Conservation (phyloP, 306 rosid species). For the Mimosa pudica region DNA sequence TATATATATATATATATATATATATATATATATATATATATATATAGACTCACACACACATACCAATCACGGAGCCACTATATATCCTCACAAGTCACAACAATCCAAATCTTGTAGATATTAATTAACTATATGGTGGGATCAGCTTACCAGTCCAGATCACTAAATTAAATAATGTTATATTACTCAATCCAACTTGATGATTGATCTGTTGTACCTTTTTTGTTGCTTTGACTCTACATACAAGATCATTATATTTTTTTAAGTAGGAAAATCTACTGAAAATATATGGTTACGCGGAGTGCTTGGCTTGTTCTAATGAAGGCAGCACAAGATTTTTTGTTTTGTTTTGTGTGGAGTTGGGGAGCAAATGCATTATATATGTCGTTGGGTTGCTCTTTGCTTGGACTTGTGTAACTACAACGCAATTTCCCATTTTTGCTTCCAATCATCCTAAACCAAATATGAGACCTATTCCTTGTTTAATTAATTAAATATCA, state of each 20-base stretch:
- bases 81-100: neutral
- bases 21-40: too few species aligned
- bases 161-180: neutral
- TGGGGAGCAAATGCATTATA: conserved; percentile 22
- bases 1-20: too few species aligned
- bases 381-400: neutral
- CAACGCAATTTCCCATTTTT: neutral
- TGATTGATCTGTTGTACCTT: conserved; percentile 38
- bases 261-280: neutral
- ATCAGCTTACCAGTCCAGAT: neutral
- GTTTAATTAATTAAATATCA: neutral
- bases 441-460: neutral
- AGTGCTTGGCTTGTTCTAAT: neutral
- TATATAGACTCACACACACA: neutral
- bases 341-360: conserved; percentile 4
- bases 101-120: neutral
- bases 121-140: too few species aligned
- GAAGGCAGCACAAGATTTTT: neutral
- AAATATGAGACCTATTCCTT: neutral
- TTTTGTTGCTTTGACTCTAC: conserved; percentile 38
- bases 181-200: conserved; percentile 28
- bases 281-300: neutral
- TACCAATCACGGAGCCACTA: neutral
- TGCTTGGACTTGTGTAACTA: neutral
- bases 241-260: conserved; percentile 27